Evolutionary conservation across 1,284 basidiomycete genomes (phyloP).

Genomic region (Trichosporon coremiiforme): DNA sequence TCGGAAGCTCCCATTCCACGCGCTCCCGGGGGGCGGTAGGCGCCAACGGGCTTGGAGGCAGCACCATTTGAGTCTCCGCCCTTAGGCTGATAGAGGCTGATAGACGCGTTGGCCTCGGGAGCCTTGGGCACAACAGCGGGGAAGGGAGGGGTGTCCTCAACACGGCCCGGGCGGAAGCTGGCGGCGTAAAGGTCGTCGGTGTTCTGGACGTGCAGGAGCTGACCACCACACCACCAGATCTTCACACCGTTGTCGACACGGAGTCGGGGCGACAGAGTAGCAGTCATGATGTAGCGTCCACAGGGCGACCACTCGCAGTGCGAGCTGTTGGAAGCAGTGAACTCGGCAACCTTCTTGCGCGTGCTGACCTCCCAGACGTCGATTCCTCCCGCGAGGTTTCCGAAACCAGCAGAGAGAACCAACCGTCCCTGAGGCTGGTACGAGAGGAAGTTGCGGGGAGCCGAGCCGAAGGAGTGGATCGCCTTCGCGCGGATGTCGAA

Average conservation of each 20-base stretch:
- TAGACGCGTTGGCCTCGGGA: constrained; percentile 69
- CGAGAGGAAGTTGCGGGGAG: constrained; percentile 85
- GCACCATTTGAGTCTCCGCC: constrained; percentile 47
- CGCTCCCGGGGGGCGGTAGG: constrained; percentile 90
- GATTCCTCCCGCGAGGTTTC: constrained; percentile 91
- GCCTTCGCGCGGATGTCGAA: constrained; percentile 89
- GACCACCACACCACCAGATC: constrained; percentile 89
- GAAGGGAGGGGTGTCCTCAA: constrained; percentile 71
- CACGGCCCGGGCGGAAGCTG: constrained; percentile 74
- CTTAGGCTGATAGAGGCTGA: constrained; percentile 52
- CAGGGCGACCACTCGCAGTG: constrained; percentile 95
- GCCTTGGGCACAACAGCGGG: constrained; percentile 71
- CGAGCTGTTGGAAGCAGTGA: constrained; percentile 85
- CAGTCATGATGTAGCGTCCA: constrained; percentile 88
- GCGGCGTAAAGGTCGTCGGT: constrained; percentile 83
- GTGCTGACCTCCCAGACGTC: constrained; percentile 89
- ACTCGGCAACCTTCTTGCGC: constrained; percentile 77
- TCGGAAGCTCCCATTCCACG: constrained; percentile 80
- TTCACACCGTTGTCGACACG: constrained; percentile 97
- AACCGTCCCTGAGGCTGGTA: constrained; percentile 95
- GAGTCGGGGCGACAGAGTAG: constrained; percentile 87
- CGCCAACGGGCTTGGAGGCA: constrained; percentile 68
- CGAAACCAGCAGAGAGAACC: constrained; percentile 88
- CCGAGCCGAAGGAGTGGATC: constrained; percentile 85
- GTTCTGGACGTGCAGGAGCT: constrained; percentile 79